Conservation (phyloP, 768 basidiomycete genomes). For the Tricholoma sp. region DNA sequence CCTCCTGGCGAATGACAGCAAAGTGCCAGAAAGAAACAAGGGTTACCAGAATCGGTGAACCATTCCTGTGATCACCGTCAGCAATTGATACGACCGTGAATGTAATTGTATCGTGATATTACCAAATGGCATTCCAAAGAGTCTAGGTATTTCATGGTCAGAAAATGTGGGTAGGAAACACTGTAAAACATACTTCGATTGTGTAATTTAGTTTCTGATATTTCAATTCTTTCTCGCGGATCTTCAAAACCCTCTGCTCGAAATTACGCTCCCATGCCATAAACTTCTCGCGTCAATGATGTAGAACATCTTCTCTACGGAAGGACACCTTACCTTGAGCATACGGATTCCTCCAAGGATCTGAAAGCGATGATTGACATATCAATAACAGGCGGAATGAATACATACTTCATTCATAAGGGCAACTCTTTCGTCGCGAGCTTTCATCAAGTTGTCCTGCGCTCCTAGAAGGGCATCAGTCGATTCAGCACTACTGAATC, state of each 20-base stretch:
- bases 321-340: conserved; percentile 54
- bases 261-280: conserved; percentile 95
- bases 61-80: conserved; percentile 39
- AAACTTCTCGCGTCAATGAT: conserved; percentile 43
- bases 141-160: conserved; percentile 20
- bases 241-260: conserved; percentile 63
- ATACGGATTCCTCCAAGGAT: conserved; percentile 86
- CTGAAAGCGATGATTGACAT: conserved; percentile 27
- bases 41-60: conserved; percentile 58
- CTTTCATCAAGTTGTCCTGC: conserved; percentile 87
- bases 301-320: neutral
- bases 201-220: conserved; percentile 84
- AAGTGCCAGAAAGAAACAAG: conserved; percentile 67
- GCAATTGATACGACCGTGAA: neutral
- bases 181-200: conserved; percentile 53
- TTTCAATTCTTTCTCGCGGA: conserved; percentile 77
- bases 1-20: conserved; percentile 62
- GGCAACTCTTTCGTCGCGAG: conserved; percentile 83
- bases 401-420: conserved; percentile 73
- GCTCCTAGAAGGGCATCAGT: conserved; percentile 25
- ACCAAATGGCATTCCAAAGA: conserved; percentile 47
- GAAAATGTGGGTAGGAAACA: neutral
- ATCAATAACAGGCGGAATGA: too few species aligned
- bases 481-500: neutral
- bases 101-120: neutral